Conservation (phyloP, 768 basidiomycete species). For the Lactifluus rugatus region DNA sequence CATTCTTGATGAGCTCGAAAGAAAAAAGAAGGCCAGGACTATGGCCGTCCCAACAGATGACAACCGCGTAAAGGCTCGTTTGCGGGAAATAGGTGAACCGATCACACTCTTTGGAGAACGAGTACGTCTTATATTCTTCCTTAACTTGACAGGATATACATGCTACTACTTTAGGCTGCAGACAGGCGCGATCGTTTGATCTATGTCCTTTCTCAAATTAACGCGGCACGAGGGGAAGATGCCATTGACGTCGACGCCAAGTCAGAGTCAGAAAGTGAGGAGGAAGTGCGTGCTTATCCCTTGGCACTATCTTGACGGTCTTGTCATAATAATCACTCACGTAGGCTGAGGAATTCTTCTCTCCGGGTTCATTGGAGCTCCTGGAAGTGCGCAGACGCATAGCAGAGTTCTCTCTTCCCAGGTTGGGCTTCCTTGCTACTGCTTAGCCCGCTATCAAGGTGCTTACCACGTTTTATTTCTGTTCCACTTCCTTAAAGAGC, state of each 20-base stretch:
- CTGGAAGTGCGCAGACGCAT: slow-evolving; percentile 76
- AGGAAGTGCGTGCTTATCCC: slow-evolving; percentile 43
- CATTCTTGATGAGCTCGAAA: slow-evolving; percentile 90
- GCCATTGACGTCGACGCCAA: slow-evolving; percentile 66
- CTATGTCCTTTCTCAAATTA: slow-evolving; percentile 90
- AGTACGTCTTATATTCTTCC: slow-evolving; percentile 40
- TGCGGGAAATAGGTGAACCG: slow-evolving; percentile 92
- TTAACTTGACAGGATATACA: slow-evolving; percentile 14
- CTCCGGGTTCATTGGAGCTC: slow-evolving; percentile 80
- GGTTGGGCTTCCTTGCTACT: slow-evolving; percentile 66
- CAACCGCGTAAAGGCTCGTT: slow-evolving; percentile 76
- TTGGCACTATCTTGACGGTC: neutral
- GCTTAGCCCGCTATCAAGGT: slow-evolving; percentile 50
- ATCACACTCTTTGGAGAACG: slow-evolving; percentile 97
- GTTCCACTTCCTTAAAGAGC: slow-evolving; percentile 59
- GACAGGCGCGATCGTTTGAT: slow-evolving; percentile 94
- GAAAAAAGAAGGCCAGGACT: slow-evolving; percentile 88
- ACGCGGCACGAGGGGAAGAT: slow-evolving; percentile 78
- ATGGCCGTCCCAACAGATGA: slow-evolving; percentile 98
- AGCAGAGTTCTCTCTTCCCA: slow-evolving; percentile 90
- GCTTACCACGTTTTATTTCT: slow-evolving; percentile 52
- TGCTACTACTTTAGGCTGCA: slow-evolving; percentile 54
- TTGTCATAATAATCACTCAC: slow-evolving; percentile 3
- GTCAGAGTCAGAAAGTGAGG: slow-evolving; percentile 59
- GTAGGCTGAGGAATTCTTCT: slow-evolving; percentile 93